A percentile compares a stretch with the other conserved stretches of the same genome.
Evolutionary conservation across 352 stramenopile genomes (phyloP).

Genomic region (Aphanomyces invadans): DNA sequence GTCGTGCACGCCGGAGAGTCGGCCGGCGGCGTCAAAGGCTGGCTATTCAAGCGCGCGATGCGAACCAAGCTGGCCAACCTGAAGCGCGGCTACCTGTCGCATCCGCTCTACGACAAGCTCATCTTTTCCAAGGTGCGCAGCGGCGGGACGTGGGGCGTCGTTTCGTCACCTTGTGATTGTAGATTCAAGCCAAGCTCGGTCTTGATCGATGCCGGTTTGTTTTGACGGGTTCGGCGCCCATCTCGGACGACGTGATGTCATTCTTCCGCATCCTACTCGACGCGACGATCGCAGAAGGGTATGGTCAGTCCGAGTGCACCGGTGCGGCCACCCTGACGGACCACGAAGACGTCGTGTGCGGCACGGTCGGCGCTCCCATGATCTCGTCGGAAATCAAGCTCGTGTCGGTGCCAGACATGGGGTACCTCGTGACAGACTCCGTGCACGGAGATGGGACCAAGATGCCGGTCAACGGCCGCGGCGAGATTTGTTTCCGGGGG

Average conservation of each 20-base stretch:
- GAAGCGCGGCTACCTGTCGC: slow-evolving; percentile 37
- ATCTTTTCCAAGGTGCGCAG: slow-evolving; percentile 55
- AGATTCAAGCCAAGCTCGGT: slow-evolving; percentile 71
- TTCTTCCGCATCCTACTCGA: slow-evolving; percentile 84
- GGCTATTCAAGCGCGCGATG: slow-evolving; percentile 67
- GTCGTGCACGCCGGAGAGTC: slow-evolving; percentile 36
- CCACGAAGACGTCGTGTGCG: slow-evolving; percentile 28
- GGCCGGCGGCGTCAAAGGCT: slow-evolving; percentile 61
- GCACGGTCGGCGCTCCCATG: slow-evolving; percentile 79
- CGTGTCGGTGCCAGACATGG: slow-evolving; percentile 87
- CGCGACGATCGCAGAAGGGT: slow-evolving; percentile 72
- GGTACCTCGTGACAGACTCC: slow-evolving; percentile 39
- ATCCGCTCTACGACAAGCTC: slow-evolving; percentile 80
- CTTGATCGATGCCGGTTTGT: slow-evolving; percentile 66
- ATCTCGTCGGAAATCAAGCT: slow-evolving; percentile 73
- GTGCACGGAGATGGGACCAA: not conserved
- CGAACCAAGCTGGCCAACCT: slow-evolving; percentile 52
- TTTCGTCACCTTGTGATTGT: too few relatives aligned
- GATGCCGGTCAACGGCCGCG: slow-evolving; percentile 17
- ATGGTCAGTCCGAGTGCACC: slow-evolving; percentile 85
- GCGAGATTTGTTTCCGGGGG: slow-evolving; percentile 40
- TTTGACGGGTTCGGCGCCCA: slow-evolving; percentile 75
- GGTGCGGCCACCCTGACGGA: slow-evolving; percentile 50
- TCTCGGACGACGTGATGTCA: slow-evolving; percentile 69
- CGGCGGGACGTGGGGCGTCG: too few relatives aligned